Base-by-base conservation (phyloP, 2,329 filamentous ascomycete species). In the Aspergillus ustus region DNA sequence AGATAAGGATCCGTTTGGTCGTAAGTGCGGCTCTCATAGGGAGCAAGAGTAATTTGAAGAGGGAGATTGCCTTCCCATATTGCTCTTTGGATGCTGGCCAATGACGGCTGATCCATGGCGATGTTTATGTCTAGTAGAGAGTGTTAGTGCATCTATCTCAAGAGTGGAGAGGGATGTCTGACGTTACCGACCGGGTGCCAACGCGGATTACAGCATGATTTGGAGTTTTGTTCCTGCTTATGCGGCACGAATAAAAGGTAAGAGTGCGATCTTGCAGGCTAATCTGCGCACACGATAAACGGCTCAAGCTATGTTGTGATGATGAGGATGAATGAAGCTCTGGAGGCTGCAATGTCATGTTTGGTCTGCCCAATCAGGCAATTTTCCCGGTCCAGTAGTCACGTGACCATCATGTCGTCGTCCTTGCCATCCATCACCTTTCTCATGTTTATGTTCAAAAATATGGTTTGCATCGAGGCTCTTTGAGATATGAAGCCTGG, bases 51-150 rank as follows among this genome's bases (percentile, higher is more conserved):
- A 61, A 89, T 87, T 69, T 87, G 83, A 31, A 89, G 75, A 25
- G 87, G 85, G 50, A 89, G 77, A 34, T 80, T 82, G 46, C 86
- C 87, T 61, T 82, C 77, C 87, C 87, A 89, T 66, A 89, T 78
- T 64, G 77, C 79, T 69, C 80, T 73, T 61, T 79, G 76, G 40
- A 80, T 77, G 29, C 68, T 66, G 62, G 59, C 69, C 7, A 75
- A 63, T 34, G 75, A 67, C 37, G 66, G 60, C 52, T 70, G 64
- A 7, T 56, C 58, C 52, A 52, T 51, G 46, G 52, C 51, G 40
- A 44, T 52, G 49, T 31, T 49, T 44, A 46, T 40, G 44, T 34
- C 50, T 59, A 34, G 43, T 59, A 34, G 43, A 20, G 11, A 52
- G 19, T 59, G 50, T 53, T 54, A 59, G 50, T 54, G 29, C 11